Evolutionary conservation across 1,284 basidiomycete genomes (phyloP).

Genomic region (Apiotrichum veenhuisii): DNA sequence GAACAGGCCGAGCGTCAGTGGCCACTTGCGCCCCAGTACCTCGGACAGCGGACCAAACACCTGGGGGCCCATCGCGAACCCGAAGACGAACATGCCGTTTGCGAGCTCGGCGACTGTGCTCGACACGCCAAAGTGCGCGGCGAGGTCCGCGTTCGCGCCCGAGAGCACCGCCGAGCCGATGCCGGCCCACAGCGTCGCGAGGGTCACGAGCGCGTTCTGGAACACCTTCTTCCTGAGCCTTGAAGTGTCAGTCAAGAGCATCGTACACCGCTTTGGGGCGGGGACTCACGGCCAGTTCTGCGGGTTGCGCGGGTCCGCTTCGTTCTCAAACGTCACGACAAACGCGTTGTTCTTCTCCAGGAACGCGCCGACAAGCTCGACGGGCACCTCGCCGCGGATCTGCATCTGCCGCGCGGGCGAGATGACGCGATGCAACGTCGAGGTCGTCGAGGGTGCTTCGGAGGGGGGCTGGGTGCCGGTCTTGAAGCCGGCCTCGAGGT

Average conservation of each 20-base stretch:
- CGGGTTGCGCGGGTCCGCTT: conserved; percentile 61
- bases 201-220: conserved; percentile 18
- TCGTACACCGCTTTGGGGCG: not conserved
- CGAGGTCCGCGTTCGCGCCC: conserved; percentile 9
- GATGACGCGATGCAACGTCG: conserved; percentile 2
- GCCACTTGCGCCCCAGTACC: conserved; percentile 51
- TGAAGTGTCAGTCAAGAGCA: not conserved
- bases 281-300: conserved; percentile 59
- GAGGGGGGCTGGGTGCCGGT: not conserved
- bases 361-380: conserved; percentile 13
- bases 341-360: conserved; percentile 14
- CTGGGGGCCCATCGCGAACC: conserved; percentile 55
- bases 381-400: conserved; percentile 10
- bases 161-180: conserved; percentile 13
- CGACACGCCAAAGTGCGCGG: conserved; percentile 10
- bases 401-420: not conserved
- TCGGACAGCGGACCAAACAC: conserved; percentile 60
- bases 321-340: conserved; percentile 60
- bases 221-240: conserved; percentile 14
- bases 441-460: conserved; percentile 1
- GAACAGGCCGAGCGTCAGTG: conserved; percentile 27
- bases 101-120: conserved; percentile 20
- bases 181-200: conserved; percentile 23
- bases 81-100: conserved; percentile 22
- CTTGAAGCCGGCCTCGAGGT: not conserved